Conservation (phyloP, 2,329 filamentous ascomycete genomes). For the Akanthomyces lecanii region DNA sequence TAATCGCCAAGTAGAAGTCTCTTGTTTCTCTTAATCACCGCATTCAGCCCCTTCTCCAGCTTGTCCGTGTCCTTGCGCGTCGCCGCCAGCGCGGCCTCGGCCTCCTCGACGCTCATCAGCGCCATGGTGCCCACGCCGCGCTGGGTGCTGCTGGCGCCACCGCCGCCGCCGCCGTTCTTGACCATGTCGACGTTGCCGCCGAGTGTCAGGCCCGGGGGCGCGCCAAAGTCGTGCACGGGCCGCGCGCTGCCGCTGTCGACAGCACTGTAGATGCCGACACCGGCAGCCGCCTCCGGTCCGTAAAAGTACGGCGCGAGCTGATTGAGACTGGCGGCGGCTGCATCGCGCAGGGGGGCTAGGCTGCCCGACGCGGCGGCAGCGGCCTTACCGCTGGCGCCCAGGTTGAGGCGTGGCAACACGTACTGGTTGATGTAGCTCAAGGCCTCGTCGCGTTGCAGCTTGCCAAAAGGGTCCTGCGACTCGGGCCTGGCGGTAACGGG, state of each 20-base stretch:
- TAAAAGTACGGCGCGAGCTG: constrained; percentile 55
- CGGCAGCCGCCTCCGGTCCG: constrained; percentile 41
- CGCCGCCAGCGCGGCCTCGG: constrained; percentile 50
- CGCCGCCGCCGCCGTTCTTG: constrained; percentile 25
- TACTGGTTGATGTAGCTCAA: constrained; percentile 67
- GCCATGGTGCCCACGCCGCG: constrained; percentile 42
- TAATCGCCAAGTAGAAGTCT: constrained; percentile 43
- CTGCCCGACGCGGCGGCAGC: constrained; percentile 29
- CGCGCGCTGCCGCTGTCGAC: constrained; percentile 29
- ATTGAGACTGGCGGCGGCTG: constrained; percentile 48
- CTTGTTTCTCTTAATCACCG: constrained; percentile 57
- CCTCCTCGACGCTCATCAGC: constrained; percentile 59
- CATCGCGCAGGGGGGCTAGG: constrained; percentile 37
- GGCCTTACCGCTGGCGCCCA: constrained; percentile 44
- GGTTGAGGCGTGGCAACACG: constrained; percentile 56
- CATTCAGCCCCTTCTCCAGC: constrained; percentile 58
- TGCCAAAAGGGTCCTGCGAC: constrained; percentile 55
- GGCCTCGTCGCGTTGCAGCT: constrained; percentile 63
- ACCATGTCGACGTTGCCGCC: constrained; percentile 28
- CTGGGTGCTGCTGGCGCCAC: constrained; percentile 22
- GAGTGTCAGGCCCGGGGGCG: constrained; percentile 19
- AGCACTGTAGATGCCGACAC: constrained; percentile 41
- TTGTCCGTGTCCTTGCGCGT: constrained; percentile 58
- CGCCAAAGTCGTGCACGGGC: constrained; percentile 32
- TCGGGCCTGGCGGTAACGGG: constrained; percentile 45